A percentile compares a stretch with the other conserved stretches of the same genome.
Evolutionary conservation across 305 asterid genomes (phyloP).

Genomic region (Rubia tinctorum): DNA sequence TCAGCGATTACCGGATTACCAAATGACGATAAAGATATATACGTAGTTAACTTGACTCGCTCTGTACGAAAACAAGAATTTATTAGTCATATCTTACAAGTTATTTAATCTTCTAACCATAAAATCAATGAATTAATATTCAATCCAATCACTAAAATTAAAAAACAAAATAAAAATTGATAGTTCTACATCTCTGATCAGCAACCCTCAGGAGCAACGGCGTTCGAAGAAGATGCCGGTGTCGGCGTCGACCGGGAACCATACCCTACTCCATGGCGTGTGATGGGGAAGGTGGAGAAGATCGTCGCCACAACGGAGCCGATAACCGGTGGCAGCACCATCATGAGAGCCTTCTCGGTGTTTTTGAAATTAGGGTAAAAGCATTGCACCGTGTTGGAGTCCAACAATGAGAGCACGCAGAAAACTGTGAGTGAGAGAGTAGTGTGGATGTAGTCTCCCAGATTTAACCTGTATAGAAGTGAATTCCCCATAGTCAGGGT

Average conservation of each 20-base stretch:
- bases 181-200: too few relatives aligned
- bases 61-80: too few relatives aligned
- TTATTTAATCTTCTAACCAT: too few relatives aligned
- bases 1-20: too few relatives aligned
- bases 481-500: too few relatives aligned
- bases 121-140: too few relatives aligned
- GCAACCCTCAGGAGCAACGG: not conserved
- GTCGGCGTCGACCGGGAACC: slow-evolving; percentile 18
- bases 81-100: too few relatives aligned
- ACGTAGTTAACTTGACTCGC: not conserved
- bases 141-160: not conserved
- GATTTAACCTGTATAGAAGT: slow-evolving; percentile 34
- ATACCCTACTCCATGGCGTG: slow-evolving; percentile 66
- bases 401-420: slow-evolving; percentile 50
- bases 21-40: too few relatives aligned
- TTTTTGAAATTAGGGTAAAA: slow-evolving; percentile 54
- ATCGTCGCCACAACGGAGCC: slow-evolving; percentile 43
- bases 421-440: slow-evolving; percentile 48
- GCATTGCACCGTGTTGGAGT: slow-evolving; percentile 48
- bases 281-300: slow-evolving; percentile 46
- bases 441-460: slow-evolving; percentile 59
- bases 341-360: slow-evolving; percentile 38
- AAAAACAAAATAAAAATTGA: too few relatives aligned
- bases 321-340: slow-evolving; percentile 55
- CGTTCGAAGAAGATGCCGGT: too few relatives aligned